These are phyloP conservation scores for Sporobolomyces phaffii DNA, from an alignment of 768 basidiomycete genomes.

Conservation along the genomic window DNA sequence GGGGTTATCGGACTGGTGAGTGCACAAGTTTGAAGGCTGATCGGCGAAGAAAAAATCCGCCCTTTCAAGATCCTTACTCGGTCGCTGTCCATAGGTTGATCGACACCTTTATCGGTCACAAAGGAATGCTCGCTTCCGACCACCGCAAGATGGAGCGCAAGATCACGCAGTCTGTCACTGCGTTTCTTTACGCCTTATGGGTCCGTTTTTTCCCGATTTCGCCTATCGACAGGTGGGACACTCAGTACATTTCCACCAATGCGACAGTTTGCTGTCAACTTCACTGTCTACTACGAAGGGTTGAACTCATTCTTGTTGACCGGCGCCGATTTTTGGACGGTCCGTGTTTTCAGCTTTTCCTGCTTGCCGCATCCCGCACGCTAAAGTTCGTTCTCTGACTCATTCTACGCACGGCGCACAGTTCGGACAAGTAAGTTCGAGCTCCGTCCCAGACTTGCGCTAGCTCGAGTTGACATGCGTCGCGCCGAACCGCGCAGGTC, in stretches of 20 bases:
- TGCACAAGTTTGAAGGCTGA: neutral
- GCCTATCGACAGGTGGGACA: too few relatives aligned
- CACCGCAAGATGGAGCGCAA: constrained; percentile 18
- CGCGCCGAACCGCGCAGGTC: neutral
- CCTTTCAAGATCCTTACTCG: too few relatives aligned
- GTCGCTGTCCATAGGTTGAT: constrained; percentile 14
- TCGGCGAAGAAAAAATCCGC: too few relatives aligned
- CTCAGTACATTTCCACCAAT: neutral
- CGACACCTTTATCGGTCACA: neutral
- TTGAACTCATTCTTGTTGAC: neutral
- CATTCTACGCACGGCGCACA: neutral
- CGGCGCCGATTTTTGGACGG: constrained; percentile 8
- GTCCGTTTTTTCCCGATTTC: neutral
- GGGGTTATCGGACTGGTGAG: constrained; percentile 13
- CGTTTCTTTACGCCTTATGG: neutral
- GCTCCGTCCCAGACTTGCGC: neutral
- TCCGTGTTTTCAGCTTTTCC: neutral
- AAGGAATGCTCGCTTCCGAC: neutral
- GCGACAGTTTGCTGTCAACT: constrained; percentile 8
- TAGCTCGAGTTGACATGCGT: too few relatives aligned
- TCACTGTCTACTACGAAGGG: constrained; percentile 1
- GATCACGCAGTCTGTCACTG: neutral
- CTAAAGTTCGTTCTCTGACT: too few relatives aligned
- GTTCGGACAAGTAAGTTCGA: neutral
- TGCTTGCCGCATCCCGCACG: neutral